These are phyloP conservation scores for Zizania latifolia DNA, from an alignment of 176 grass and related monocot species.

Conservation along the genomic window DNA sequence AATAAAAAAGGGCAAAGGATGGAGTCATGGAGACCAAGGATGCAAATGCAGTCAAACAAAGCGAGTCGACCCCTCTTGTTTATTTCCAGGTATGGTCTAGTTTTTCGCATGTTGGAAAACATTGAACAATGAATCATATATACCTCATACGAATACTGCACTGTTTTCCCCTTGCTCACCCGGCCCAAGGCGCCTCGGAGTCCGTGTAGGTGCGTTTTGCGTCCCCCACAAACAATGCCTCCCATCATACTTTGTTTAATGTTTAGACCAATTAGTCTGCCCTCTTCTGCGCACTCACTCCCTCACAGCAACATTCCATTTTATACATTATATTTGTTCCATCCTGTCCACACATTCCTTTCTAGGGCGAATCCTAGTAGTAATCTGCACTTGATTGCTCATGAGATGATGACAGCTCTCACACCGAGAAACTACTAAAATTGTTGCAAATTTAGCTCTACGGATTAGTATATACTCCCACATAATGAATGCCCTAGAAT, in stretches of 20 bases:
- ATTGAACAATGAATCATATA: too few species aligned
- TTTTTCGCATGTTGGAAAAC: too few species aligned
- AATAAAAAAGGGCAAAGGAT: too few species aligned
- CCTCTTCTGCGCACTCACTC: background rate
- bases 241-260: background rate
- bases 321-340: conserved; percentile 13
- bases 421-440: background rate
- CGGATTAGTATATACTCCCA: background rate
- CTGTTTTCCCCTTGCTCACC: conserved; percentile 5
- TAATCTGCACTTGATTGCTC: background rate
- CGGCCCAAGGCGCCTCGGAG: conserved; percentile 30
- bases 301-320: background rate
- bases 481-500: background rate
- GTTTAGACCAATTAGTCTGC: background rate
- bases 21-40: too few species aligned
- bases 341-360: background rate
- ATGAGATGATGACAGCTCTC: background rate
- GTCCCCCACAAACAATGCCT: conserved; percentile 47
- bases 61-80: too few species aligned
- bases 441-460: background rate
- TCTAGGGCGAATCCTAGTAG: background rate
- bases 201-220: conserved; percentile 37
- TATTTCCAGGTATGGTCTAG: too few species aligned
- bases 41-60: too few species aligned
- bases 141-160: background rate